Conservation (phyloP, 1,139 yeast genomes). For the Lodderomyces beijingensis region DNA sequence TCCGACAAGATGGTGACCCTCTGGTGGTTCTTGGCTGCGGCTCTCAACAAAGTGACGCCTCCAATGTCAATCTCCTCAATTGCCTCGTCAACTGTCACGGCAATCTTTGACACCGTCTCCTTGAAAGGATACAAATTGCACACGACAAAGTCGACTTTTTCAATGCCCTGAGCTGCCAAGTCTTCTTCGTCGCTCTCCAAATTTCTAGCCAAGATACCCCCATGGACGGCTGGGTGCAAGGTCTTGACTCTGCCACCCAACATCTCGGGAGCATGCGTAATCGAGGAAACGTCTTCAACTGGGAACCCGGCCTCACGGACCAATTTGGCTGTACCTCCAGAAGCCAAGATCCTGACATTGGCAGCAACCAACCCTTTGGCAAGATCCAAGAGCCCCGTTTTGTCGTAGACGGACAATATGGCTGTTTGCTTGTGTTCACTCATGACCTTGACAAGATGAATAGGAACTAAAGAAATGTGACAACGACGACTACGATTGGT, state of each 20-base stretch:
- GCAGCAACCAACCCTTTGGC: slow-evolving; percentile 91
- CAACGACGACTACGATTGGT: too few species aligned
- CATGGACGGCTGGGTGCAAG: slow-evolving; percentile 97
- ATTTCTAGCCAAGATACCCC: slow-evolving; percentile 94
- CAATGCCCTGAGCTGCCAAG: slow-evolving; percentile 81
- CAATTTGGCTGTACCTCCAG: slow-evolving; percentile 95
- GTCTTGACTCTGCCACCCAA: slow-evolving; percentile 98
- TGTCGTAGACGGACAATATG: slow-evolving; percentile 92
- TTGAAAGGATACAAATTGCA: slow-evolving; percentile 98
- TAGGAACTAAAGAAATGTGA: too few species aligned
- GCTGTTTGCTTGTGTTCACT: slow-evolving; percentile 68
- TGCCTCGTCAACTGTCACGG: slow-evolving; percentile 94
- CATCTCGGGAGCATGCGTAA: slow-evolving; percentile 99
- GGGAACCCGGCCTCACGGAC: slow-evolving; percentile 98
- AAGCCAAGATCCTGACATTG: slow-evolving; percentile 87
- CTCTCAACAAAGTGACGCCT: slow-evolving; percentile 94
- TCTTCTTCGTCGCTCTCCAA: slow-evolving; percentile 87
- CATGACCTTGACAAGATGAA: slow-evolving; percentile 17
- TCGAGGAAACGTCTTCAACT: slow-evolving; percentile 89
- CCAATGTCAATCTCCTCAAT: slow-evolving; percentile 98
- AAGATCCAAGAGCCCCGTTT: slow-evolving; percentile 90
- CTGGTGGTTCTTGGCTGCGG: slow-evolving; percentile 97
- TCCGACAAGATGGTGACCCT: slow-evolving; percentile 94
- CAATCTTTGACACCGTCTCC: slow-evolving; percentile 92
- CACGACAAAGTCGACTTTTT: slow-evolving; percentile 92